phyloP scores from a whole-genome alignment of 176 grass and related monocot genomes.

The Luzula sylvatica region DNA sequence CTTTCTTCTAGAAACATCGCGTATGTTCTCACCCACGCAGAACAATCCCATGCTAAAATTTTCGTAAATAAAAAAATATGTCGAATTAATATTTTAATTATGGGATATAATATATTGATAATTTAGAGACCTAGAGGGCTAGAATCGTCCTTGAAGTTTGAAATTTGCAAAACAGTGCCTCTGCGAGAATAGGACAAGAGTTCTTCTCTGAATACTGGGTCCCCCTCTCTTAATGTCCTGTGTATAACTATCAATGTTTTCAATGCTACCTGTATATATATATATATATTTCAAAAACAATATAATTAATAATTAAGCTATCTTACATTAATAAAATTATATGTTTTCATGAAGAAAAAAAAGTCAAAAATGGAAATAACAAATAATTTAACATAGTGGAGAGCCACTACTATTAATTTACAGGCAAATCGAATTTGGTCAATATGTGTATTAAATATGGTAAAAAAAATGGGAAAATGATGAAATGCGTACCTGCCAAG shows the following conservation, averaged over 20 bases:
- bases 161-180: constrained; percentile 77
- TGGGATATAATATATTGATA: too few relatives aligned
- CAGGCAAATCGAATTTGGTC: constrained; percentile 3
- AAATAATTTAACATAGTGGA: constrained; percentile 14
- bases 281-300: not conserved
- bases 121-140: constrained; percentile 57
- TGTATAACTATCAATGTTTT: constrained; percentile 93
- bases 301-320: not conserved
- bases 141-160: constrained; percentile 89
- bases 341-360: constrained; percentile 7
- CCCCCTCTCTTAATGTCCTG: constrained; percentile 70
- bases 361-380: constrained; percentile 16
- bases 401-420: constrained; percentile 14
- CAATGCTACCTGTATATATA: constrained; percentile 76
- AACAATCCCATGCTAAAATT: constrained; percentile 85
- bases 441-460: constrained; percentile 12
- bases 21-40: constrained; percentile 77
- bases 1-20: constrained; percentile 77
- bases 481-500: constrained; percentile 64
- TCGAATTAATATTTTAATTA: not conserved
- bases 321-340: not conserved
- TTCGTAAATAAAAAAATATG: constrained; percentile 2
- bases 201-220: constrained; percentile 72
- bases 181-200: constrained; percentile 76
- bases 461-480: not conserved